Evolutionary conservation across 306 rosid genomes (phyloP).

Genomic region (Cicer arietinum): DNA sequence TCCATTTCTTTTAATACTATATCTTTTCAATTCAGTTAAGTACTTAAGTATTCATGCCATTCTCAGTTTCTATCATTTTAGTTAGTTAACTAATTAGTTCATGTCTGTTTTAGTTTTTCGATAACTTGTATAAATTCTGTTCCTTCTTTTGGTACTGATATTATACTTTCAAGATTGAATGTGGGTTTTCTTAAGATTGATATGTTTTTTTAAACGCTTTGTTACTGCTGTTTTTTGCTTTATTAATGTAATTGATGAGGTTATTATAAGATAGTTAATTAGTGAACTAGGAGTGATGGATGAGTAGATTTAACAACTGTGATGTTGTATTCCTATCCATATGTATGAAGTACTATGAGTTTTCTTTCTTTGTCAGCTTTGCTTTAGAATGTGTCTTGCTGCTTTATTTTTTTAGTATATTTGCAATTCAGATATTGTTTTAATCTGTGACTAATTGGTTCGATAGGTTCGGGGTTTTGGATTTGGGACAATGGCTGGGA

Average conservation of each 20-base stretch:
- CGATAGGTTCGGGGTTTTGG: background rate
- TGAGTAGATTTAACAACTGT: background rate
- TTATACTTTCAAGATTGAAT: background rate
- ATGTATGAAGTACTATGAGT: background rate
- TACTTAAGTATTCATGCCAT: background rate
- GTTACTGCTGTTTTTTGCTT: background rate
- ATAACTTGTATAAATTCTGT: background rate
- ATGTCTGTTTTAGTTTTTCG: background rate
- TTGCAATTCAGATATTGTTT: background rate
- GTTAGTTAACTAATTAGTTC: background rate
- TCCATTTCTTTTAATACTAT: background rate
- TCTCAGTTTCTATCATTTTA: background rate
- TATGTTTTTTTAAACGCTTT: background rate
- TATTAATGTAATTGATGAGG: background rate
- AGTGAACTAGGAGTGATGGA: background rate
- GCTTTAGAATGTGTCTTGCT: background rate
- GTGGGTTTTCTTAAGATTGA: background rate
- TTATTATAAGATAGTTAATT: background rate
- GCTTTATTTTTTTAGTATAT: background rate
- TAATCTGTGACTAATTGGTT: background rate
- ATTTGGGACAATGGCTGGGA: constrained; percentile 54
- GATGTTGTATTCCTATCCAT: background rate
- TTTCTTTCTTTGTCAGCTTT: background rate
- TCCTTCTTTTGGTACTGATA: background rate
- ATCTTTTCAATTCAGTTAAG: background rate